Conservation (phyloP, 768 basidiomycete species). For the Leccinellum albellum region DNA sequence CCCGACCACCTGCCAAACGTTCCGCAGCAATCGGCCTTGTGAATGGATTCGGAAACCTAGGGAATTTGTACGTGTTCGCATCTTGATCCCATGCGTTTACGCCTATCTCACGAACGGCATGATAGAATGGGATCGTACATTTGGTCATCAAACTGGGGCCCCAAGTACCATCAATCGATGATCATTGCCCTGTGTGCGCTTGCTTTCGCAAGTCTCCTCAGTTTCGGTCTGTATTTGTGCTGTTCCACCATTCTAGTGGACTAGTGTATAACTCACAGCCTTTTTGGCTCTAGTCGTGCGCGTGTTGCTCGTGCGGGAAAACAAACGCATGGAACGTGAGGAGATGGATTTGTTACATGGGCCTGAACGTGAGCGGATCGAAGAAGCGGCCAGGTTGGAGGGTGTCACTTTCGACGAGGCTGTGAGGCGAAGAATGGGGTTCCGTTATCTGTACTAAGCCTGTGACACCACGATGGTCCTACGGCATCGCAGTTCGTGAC, state of each 20-base stretch:
- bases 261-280: neutral
- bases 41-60: slow-evolving; percentile 57
- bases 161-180: slow-evolving; percentile 61
- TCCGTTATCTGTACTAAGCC: slow-evolving; percentile 51
- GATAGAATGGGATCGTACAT: slow-evolving; percentile 56
- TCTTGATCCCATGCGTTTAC: neutral
- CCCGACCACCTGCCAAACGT: slow-evolving; percentile 52
- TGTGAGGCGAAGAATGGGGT: slow-evolving; percentile 51
- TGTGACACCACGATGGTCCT: no score
- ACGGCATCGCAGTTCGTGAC: no score
- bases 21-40: slow-evolving; percentile 60
- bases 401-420: slow-evolving; percentile 60
- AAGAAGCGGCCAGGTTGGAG: slow-evolving; percentile 56
- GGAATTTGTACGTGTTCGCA: slow-evolving; percentile 46
- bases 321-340: slow-evolving; percentile 46
- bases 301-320: slow-evolving; percentile 44
- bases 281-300: slow-evolving; percentile 36
- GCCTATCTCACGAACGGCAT: neutral
- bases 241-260: neutral
- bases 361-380: slow-evolving; percentile 47
- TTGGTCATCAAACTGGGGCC: slow-evolving; percentile 61
- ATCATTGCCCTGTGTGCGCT: slow-evolving; percentile 41
- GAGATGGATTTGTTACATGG: slow-evolving; percentile 43
- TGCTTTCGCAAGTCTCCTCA: slow-evolving; percentile 29
- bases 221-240: slow-evolving; percentile 29